A percentile compares a stretch with the other conserved stretches of the same genome.
phyloP scores from a whole-genome alignment of 2,329 filamentous ascomycete species.

The Talaromyces marneffei region DNA sequence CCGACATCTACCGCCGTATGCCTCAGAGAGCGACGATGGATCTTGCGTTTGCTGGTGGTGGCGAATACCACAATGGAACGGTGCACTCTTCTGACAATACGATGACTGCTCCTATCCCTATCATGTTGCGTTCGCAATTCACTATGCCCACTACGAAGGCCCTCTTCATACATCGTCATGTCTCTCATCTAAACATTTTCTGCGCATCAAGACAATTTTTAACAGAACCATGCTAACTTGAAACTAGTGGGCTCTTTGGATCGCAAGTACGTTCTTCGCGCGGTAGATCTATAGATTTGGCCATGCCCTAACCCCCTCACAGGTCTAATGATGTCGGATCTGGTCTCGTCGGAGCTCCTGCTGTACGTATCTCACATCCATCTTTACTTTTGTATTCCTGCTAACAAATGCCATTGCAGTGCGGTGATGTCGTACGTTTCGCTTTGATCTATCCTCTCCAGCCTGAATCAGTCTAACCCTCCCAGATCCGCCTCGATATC shows the following conservation, averaged over 20 bases:
- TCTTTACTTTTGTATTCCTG: not conserved
- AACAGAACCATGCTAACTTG: slow-evolving; percentile 2
- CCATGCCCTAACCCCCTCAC: not conserved
- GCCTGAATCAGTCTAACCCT: not conserved
- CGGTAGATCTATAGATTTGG: not conserved
- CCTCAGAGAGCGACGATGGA: not conserved
- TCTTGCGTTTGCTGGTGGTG: no score
- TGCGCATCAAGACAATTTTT: not conserved
- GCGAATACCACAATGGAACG: not conserved
- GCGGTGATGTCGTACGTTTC: slow-evolving; percentile 63
- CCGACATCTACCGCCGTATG: no score
- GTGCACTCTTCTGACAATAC: not conserved
- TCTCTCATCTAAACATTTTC: not conserved
- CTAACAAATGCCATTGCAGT: slow-evolving; percentile 29
- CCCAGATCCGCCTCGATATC: slow-evolving; percentile 78
- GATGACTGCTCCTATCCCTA: no score
- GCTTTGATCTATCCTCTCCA: not conserved
- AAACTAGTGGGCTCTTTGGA: slow-evolving; percentile 7
- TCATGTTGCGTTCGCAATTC: no score
- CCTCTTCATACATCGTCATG: no score
- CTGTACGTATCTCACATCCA: slow-evolving; percentile 27
- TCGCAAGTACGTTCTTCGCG: slow-evolving; percentile 6
- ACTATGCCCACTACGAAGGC: no score
- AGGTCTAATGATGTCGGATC: slow-evolving; percentile 78
- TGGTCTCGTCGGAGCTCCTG: slow-evolving; percentile 83